Percentiles rank a stretch among this genome's conserved stretches.
phyloP scores from a whole-genome alignment of 805 yeast species.

The Yarrowia phangngaensis region DNA sequence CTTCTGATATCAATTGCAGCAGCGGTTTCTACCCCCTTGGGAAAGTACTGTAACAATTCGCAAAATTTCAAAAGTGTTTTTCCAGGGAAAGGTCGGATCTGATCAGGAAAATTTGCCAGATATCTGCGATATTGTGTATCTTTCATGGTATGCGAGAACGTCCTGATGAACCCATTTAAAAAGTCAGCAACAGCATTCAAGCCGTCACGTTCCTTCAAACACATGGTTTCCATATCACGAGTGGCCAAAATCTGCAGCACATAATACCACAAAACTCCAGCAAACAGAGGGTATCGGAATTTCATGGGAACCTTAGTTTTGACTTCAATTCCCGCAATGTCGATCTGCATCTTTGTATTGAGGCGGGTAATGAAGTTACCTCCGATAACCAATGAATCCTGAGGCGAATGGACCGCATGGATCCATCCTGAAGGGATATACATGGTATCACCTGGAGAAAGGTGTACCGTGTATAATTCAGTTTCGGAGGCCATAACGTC shows the following conservation, averaged over 20 bases:
- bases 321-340: conserved; percentile 58
- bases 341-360: conserved; percentile 60
- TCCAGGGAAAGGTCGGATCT: conserved; percentile 8
- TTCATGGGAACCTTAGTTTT: conserved; percentile 67
- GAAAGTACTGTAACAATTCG: neutral
- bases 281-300: conserved; percentile 75
- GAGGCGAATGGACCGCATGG: conserved; percentile 81
- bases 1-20: conserved; percentile 1
- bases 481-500: conserved; percentile 36
- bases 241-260: neutral
- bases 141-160: conserved; percentile 2
- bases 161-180: conserved; percentile 2
- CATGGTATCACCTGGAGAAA: conserved; percentile 65
- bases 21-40: conserved; percentile 5
- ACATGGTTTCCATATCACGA: neutral
- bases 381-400: conserved; percentile 77
- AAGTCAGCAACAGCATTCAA: conserved; percentile 3
- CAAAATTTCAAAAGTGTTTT: conserved; percentile 2
- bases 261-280: conserved; percentile 61
- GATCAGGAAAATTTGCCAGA: conserved; percentile 3
- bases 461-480: conserved; percentile 40
- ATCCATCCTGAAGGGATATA: conserved; percentile 92
- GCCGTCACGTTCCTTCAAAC: conserved; percentile 1
- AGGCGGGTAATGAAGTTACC: conserved; percentile 76
- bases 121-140: conserved; percentile 10